A percentile compares a stretch with the other conserved stretches of the same genome.
These are phyloP conservation scores for Candida maris DNA, from an alignment of 805 yeast genomes.

Conservation along the genomic window DNA sequence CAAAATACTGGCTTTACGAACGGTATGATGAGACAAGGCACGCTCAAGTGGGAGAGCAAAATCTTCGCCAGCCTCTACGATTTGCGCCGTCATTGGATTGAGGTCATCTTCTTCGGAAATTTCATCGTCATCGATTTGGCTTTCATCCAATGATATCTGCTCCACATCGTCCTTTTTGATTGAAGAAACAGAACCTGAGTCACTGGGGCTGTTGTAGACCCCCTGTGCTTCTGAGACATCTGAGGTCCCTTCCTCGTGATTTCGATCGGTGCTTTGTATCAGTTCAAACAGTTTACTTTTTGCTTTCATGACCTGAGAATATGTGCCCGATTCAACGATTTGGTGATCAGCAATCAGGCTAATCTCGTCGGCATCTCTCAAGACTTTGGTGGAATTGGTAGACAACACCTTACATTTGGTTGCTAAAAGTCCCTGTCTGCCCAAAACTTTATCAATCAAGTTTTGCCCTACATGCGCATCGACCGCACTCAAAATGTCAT, in stretches of 20 bases:
- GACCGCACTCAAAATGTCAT: constrained; percentile 93
- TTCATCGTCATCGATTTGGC: constrained; percentile 2
- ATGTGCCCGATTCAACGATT: constrained; percentile 55
- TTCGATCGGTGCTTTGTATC: constrained; percentile 36
- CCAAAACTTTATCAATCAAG: constrained; percentile 57
- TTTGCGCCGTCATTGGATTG: constrained; percentile 3
- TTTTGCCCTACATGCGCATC: constrained; percentile 96
- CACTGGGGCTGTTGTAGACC: not conserved
- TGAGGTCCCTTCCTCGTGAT: constrained; percentile 7
- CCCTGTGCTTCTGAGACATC: not conserved
- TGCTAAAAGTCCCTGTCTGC: constrained; percentile 43
- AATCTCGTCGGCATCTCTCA: constrained; percentile 57
- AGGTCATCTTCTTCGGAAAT: not conserved
- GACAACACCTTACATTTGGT: constrained; percentile 54
- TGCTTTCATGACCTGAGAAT: constrained; percentile 33
- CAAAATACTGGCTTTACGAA: constrained; percentile 63
- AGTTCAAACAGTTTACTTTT: constrained; percentile 32
- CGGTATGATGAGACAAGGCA: constrained; percentile 23
- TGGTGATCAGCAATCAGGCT: constrained; percentile 52
- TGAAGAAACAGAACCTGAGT: not conserved
- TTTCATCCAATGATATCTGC: not conserved
- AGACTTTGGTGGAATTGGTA: constrained; percentile 54
- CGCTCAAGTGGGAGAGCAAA: constrained; percentile 11
- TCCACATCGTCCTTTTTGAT: not conserved
- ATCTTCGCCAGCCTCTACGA: constrained; percentile 3